Evolutionary conservation across 257 asterid genomes (phyloP).

Genomic region (Fraxinus excelsior): DNA sequence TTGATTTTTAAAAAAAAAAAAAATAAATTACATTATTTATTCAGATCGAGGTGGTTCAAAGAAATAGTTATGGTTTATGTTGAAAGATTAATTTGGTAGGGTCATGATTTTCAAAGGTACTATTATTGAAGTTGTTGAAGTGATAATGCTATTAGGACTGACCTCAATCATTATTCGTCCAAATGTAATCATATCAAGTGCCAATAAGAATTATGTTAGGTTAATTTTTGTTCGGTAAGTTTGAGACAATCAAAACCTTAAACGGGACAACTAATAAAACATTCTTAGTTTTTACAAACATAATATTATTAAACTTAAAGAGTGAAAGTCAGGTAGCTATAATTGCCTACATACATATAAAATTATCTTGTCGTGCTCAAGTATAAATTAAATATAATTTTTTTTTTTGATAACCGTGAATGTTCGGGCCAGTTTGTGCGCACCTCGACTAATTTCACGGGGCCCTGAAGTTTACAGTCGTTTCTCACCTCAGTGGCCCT

Average conservation of each 20-base stretch:
- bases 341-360: background rate
- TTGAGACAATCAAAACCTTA: background rate
- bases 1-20: too few species aligned
- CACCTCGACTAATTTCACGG: too few species aligned
- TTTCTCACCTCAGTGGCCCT: too few species aligned
- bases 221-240: background rate
- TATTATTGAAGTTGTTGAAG: background rate
- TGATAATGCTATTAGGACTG: background rate
- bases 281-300: background rate
- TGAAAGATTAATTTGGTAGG: background rate
- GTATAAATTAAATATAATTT: too few species aligned
- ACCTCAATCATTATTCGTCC: background rate
- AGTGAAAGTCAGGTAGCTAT: background rate
- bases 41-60: background rate
- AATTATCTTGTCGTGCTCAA: too few species aligned
- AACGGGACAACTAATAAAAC: background rate
- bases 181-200: background rate
- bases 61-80: background rate
- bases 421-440: too few species aligned
- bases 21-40: too few species aligned
- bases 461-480: too few species aligned
- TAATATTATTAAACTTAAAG: background rate
- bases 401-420: too few species aligned
- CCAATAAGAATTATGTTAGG: background rate
- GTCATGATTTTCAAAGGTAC: background rate